These are phyloP conservation scores for Grifola frondosa DNA, from an alignment of 1,284 basidiomycete genomes.

Conservation along the genomic window DNA sequence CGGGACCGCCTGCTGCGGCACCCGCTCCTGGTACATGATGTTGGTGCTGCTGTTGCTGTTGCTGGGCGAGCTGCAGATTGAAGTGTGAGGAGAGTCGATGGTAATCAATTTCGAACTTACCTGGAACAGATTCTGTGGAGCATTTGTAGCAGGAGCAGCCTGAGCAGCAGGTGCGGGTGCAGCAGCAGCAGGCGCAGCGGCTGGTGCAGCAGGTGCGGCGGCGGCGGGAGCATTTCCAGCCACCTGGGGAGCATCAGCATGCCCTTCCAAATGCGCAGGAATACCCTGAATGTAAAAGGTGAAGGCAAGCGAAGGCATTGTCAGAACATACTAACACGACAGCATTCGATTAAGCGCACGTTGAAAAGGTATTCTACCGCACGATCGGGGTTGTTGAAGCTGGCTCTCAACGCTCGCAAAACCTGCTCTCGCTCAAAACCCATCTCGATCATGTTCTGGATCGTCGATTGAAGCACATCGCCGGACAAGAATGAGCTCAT, in stretches of 20 bases:
- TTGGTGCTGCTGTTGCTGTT: constrained; percentile 58
- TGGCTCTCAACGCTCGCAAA: constrained; percentile 84
- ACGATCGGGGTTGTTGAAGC: constrained; percentile 97
- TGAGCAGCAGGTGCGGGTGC: constrained; percentile 36
- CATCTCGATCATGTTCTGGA: constrained; percentile 90
- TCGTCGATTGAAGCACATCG: constrained; percentile 68
- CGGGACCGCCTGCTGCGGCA: constrained; percentile 32
- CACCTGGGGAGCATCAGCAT: constrained; percentile 31
- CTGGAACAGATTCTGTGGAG: constrained; percentile 76
- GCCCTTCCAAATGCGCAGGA: constrained; percentile 64
- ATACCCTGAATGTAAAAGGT: constrained; percentile 63
- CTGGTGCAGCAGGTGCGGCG: constrained; percentile 35
- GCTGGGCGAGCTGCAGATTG: constrained; percentile 62
- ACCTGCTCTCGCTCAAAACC: constrained; percentile 91
- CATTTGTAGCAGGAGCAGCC: constrained; percentile 35
- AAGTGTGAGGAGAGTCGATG: too few relatives aligned
- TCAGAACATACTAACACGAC: constrained; percentile 2
- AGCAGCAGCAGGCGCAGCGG: constrained; percentile 37
- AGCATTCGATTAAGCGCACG: constrained; percentile 47
- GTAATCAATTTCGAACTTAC: constrained; percentile 33
- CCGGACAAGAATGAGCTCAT: constrained; percentile 72
- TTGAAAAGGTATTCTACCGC: constrained; percentile 97
- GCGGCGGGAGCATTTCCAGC: constrained; percentile 34
- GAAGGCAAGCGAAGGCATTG: too few relatives aligned
- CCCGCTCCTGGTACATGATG: constrained; percentile 27